These are phyloP conservation scores for Hsuehochloa calcarea DNA, from an alignment of 176 grass and related monocot genomes.

Conservation along the genomic window DNA sequence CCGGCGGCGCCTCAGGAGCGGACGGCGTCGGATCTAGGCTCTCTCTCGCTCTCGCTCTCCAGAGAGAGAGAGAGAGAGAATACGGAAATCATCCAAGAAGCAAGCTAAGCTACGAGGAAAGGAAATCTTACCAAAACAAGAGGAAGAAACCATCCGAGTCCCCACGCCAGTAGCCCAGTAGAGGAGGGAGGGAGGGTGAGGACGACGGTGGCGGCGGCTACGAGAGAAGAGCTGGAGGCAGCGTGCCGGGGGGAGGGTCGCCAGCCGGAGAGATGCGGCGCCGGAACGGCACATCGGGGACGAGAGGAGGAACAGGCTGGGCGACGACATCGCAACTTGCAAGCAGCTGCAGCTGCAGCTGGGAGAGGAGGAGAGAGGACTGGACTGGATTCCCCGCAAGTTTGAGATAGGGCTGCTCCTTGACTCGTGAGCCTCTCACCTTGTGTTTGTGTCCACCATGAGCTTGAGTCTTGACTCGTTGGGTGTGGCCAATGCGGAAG, in stretches of 20 bases:
- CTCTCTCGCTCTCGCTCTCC: not conserved
- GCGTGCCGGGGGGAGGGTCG: not conserved
- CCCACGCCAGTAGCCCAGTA: slow-evolving; percentile 5
- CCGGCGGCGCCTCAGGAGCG: too few species aligned
- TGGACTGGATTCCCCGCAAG: not conserved
- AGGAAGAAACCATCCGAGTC: not conserved
- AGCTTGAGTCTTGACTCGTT: too few species aligned
- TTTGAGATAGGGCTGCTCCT: too few species aligned
- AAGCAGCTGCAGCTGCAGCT: not conserved
- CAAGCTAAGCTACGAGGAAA: not conserved
- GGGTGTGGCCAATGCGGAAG: too few species aligned
- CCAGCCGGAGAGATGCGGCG: slow-evolving; percentile 6
- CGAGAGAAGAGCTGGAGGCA: not conserved
- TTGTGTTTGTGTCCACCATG: too few species aligned
- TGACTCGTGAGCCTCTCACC: too few species aligned
- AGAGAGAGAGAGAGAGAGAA: too few species aligned
- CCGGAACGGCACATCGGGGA: not conserved
- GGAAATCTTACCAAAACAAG: not conserved
- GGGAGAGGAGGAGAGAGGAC: not conserved
- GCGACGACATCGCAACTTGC: not conserved
- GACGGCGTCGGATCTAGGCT: not conserved
- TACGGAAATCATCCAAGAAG: not conserved
- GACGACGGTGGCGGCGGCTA: not conserved
- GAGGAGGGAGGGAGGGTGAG: not conserved
- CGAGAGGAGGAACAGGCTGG: slow-evolving; percentile 4